Evolutionary conservation across 306 rosid genomes (phyloP).

Genomic region (Cicer chorassanicum): DNA sequence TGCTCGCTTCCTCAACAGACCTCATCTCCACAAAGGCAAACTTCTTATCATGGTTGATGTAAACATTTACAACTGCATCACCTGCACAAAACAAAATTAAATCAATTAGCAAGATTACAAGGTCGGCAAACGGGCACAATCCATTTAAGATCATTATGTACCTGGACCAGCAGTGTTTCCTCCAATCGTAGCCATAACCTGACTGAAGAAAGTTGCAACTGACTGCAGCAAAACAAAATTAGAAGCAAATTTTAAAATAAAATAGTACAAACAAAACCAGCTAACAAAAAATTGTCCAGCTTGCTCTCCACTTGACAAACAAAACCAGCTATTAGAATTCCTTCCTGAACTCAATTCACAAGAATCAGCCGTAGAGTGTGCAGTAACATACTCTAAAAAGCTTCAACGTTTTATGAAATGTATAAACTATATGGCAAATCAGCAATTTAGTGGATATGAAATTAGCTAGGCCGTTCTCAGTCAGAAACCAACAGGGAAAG

Average conservation of each 20-base stretch:
- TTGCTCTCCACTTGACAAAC: not conserved
- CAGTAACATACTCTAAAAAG: constrained; percentile 21
- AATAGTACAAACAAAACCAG: constrained; percentile 3
- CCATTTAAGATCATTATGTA: constrained; percentile 34
- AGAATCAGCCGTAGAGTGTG: not conserved
- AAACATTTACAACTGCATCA: constrained; percentile 97
- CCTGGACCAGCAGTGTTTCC: constrained; percentile 99
- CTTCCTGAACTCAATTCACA: constrained; percentile 6
- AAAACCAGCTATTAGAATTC: not conserved
- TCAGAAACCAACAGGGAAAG: not conserved
- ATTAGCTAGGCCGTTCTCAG: constrained; percentile 5
- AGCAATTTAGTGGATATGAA: constrained; percentile 9
- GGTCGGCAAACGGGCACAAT: not conserved
- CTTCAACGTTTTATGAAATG: constrained; percentile 4
- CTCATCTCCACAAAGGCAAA: constrained; percentile 99
- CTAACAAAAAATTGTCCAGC: not conserved
- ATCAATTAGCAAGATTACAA: constrained; percentile 1
- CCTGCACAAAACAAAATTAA: constrained; percentile 56
- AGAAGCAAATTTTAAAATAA: constrained; percentile 17
- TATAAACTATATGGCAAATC: not conserved
- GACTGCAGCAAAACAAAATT: constrained; percentile 67
- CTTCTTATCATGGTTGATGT: constrained; percentile 97
- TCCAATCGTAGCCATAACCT: constrained; percentile 95
- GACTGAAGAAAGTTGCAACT: constrained; percentile 97
- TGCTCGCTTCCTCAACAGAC: constrained; percentile 99